phyloP scores from a whole-genome alignment of 2,329 filamentous ascomycete species.

The Cladosporium velox region DNA sequence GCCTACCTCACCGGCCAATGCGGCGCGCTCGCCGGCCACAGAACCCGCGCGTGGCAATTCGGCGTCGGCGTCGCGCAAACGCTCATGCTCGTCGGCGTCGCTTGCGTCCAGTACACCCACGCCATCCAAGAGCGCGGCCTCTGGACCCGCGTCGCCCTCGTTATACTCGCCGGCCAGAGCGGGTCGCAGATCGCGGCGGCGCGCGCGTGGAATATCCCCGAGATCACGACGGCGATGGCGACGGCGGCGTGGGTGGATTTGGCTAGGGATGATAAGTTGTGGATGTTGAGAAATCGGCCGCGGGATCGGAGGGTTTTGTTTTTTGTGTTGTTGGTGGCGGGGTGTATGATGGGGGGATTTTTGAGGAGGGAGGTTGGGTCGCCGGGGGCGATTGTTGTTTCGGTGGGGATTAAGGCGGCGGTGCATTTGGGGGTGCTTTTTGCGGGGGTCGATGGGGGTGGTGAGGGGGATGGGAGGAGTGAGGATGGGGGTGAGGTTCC shows the following conservation, averaged over 20 bases:
- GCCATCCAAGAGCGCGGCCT: neutral
- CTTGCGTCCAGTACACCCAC: slow-evolving; percentile 26
- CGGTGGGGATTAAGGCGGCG: neutral
- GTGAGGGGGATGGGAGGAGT: neutral
- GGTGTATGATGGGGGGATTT: slow-evolving; percentile 35
- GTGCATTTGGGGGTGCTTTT: neutral
- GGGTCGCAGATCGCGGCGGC: slow-evolving; percentile 63
- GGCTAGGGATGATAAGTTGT: slow-evolving; percentile 56
- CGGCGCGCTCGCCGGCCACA: slow-evolving; percentile 54
- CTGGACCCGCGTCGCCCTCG: slow-evolving; percentile 39
- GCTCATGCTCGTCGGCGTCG: slow-evolving; percentile 55
- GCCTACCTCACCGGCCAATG: slow-evolving; percentile 60
- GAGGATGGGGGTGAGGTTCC: neutral
- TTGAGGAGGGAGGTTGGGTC: too few relatives aligned
- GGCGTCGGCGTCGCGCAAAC: slow-evolving; percentile 58
- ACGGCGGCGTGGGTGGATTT: slow-evolving; percentile 65
- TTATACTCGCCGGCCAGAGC: slow-evolving; percentile 56
- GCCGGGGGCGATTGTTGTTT: neutral
- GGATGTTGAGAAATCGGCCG: slow-evolving; percentile 50
- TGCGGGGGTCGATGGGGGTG: neutral
- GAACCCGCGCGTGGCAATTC: slow-evolving; percentile 55
- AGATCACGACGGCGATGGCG: slow-evolving; percentile 66
- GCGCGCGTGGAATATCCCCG: slow-evolving; percentile 57
- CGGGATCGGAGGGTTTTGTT: slow-evolving; percentile 56
- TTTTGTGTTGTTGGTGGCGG: slow-evolving; percentile 50